phyloP scores from a whole-genome alignment of 1,284 basidiomycete genomes.

The Agroathelia rolfsii region DNA sequence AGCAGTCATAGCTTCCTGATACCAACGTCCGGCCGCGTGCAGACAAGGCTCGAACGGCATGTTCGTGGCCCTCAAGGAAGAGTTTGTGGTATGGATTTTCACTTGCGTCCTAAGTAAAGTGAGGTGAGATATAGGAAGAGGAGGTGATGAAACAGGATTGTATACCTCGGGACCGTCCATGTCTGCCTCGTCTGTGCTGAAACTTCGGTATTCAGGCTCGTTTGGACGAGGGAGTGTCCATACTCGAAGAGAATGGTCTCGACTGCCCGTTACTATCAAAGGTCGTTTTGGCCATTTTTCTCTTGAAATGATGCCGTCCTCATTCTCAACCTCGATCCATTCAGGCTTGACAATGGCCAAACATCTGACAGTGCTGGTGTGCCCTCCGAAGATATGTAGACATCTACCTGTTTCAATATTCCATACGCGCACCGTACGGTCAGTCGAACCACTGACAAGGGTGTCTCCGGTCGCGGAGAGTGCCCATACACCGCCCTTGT shows the following conservation, averaged over 20 bases:
- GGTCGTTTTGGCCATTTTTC: slow-evolving; percentile 81
- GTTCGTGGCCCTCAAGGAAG: slow-evolving; percentile 79
- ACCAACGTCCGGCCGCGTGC: slow-evolving; percentile 82
- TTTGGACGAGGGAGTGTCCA: slow-evolving; percentile 80
- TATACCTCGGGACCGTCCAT: slow-evolving; percentile 61
- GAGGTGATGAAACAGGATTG: slow-evolving; percentile 13
- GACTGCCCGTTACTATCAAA: slow-evolving; percentile 86
- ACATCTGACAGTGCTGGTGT: slow-evolving; percentile 89
- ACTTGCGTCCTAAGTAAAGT: slow-evolving; percentile 72
- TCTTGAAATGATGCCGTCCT: slow-evolving; percentile 43
- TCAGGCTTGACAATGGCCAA: slow-evolving; percentile 86
- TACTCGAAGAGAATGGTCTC: slow-evolving; percentile 83
- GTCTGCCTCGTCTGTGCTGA: slow-evolving; percentile 57
- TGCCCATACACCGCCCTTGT: slow-evolving; percentile 95
- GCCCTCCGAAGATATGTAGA: slow-evolving; percentile 87
- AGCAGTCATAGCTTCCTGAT: slow-evolving; percentile 92
- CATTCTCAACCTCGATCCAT: slow-evolving; percentile 59
- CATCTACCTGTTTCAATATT: slow-evolving; percentile 71
- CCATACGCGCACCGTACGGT: slow-evolving; percentile 92
- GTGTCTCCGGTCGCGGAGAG: slow-evolving; percentile 76
- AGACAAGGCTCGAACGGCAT: slow-evolving; percentile 87
- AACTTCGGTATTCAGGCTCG: slow-evolving; percentile 69
- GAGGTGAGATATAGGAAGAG: slow-evolving; percentile 8
- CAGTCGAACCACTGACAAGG: slow-evolving; percentile 88
- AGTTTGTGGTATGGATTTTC: slow-evolving; percentile 87